phyloP scores from a whole-genome alignment of 1,139 yeast species.

The Candida tropicalis region DNA sequence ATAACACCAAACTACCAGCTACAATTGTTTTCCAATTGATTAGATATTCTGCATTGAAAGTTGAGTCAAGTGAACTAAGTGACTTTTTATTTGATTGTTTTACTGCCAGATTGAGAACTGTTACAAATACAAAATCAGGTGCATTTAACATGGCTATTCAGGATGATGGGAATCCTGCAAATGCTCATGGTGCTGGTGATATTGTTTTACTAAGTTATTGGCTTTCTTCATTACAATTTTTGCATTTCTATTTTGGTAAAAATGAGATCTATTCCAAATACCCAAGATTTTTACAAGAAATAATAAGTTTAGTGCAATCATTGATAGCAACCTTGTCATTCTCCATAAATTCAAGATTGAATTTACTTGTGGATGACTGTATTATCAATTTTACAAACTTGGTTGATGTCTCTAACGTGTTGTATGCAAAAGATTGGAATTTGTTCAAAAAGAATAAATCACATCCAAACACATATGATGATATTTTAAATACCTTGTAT shows the following conservation, averaged over 20 bases:
- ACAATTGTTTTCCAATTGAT: conserved; percentile 67
- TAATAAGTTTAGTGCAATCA: conserved; percentile 60
- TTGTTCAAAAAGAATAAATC: conserved; percentile 56
- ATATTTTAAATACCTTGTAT: conserved; percentile 65
- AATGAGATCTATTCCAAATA: conserved; percentile 55
- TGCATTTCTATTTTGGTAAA: conserved; percentile 64
- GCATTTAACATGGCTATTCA: conserved; percentile 50
- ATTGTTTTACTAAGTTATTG: conserved; percentile 73
- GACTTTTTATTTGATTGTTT: conserved; percentile 62
- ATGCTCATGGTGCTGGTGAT: conserved; percentile 53
- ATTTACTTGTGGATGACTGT: conserved; percentile 61
- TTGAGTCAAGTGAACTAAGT: conserved; percentile 54
- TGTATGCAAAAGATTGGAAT: conserved; percentile 78
- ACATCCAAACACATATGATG: conserved; percentile 60
- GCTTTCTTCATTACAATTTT: conserved; percentile 67
- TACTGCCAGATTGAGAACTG: conserved; percentile 60
- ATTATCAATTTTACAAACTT: conserved; percentile 64
- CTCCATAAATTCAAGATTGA: conserved; percentile 63
- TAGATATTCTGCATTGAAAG: conserved; percentile 62
- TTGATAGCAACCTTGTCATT: conserved; percentile 65
- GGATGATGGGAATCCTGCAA: conserved; percentile 20
- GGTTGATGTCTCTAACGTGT: conserved; percentile 60
- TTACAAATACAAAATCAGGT: conserved; percentile 62
- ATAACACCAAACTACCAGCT: conserved; percentile 66
- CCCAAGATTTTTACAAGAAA: conserved; percentile 62